These are phyloP conservation scores for Phytophthora sp. DNA, from an alignment of 352 stramenopile species.

Conservation along the genomic window DNA sequence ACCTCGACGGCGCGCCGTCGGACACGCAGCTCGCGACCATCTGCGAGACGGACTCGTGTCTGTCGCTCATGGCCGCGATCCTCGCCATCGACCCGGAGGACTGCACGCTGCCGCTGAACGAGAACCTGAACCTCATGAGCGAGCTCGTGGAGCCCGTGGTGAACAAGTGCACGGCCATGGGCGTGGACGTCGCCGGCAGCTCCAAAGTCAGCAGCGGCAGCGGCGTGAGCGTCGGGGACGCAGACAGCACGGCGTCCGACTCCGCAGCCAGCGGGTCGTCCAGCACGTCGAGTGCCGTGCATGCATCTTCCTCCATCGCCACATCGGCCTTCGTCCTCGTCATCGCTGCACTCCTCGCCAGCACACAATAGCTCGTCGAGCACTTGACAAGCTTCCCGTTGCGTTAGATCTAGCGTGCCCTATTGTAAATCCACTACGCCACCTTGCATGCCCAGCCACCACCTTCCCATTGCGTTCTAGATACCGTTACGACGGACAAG, in stretches of 20 bases:
- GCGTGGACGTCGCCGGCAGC: conserved; percentile 31
- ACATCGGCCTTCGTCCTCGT: background rate
- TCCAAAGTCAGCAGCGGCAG: conserved; percentile 23
- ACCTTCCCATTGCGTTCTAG: too few relatives aligned
- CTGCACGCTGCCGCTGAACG: conserved; percentile 40
- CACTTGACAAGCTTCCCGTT: background rate
- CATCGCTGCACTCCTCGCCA: background rate
- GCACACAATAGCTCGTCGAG: background rate
- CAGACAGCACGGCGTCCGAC: conserved; percentile 16
- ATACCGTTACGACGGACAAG: too few relatives aligned
- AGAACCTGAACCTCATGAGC: conserved; percentile 45
- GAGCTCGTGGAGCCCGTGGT: conserved; percentile 49
- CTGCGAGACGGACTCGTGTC: conserved; percentile 34
- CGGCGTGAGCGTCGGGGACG: conserved; percentile 22
- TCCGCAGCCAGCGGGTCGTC: conserved; percentile 27
- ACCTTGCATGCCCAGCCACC: too few relatives aligned
- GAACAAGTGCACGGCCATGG: conserved; percentile 37
- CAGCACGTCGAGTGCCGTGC: background rate
- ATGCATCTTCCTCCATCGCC: background rate
- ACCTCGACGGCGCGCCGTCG: conserved; percentile 24
- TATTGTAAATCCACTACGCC: too few relatives aligned
- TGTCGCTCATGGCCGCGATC: conserved; percentile 41
- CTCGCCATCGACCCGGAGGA: conserved; percentile 39
- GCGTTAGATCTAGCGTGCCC: conserved; percentile 3
- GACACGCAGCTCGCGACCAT: conserved; percentile 35